A percentile compares a stretch with the other conserved stretches of the same genome.
phyloP scores from a whole-genome alignment of 208 protist genomes.

The Acanthamoeba sp. region DNA sequence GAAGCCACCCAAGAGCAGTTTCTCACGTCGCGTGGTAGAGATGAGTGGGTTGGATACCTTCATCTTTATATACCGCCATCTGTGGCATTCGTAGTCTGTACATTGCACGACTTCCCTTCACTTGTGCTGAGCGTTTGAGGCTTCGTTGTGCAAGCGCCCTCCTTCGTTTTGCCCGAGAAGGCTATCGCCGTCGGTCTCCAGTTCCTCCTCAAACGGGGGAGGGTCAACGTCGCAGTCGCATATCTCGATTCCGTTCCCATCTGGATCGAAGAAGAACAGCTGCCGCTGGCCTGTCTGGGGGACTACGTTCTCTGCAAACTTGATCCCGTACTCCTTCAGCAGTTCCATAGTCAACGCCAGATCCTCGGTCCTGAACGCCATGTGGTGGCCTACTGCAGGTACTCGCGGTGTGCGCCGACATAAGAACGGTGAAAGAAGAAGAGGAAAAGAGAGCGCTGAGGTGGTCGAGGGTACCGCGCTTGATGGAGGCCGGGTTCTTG shows the following conservation, averaged over 20 bases:
- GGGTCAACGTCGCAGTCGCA: slow-evolving; percentile 44
- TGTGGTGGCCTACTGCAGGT: slow-evolving; percentile 20
- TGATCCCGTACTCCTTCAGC: slow-evolving; percentile 41
- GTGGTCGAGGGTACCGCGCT: neutral
- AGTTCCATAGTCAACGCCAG: neutral
- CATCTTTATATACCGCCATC: neutral
- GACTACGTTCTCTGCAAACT: slow-evolving; percentile 2
- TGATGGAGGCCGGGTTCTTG: slow-evolving; percentile 36
- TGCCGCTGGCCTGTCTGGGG: slow-evolving; percentile 37
- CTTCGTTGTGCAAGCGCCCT: neutral
- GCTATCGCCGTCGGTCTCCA: neutral
- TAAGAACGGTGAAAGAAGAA: neutral
- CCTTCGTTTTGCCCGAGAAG: neutral
- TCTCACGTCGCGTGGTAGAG: no score
- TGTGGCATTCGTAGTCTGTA: no score
- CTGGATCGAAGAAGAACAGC: slow-evolving; percentile 56
- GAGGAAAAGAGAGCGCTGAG: neutral
- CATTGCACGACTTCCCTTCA: no score
- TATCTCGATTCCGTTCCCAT: slow-evolving; percentile 25
- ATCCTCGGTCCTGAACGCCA: slow-evolving; percentile 22
- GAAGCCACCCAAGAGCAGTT: no score
- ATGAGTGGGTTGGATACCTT: no score
- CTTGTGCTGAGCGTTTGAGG: neutral
- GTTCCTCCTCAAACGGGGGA: neutral
- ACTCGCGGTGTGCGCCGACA: neutral